Conservation (phyloP, 331 rosid species). For the Stylosanthes scabra region DNA sequence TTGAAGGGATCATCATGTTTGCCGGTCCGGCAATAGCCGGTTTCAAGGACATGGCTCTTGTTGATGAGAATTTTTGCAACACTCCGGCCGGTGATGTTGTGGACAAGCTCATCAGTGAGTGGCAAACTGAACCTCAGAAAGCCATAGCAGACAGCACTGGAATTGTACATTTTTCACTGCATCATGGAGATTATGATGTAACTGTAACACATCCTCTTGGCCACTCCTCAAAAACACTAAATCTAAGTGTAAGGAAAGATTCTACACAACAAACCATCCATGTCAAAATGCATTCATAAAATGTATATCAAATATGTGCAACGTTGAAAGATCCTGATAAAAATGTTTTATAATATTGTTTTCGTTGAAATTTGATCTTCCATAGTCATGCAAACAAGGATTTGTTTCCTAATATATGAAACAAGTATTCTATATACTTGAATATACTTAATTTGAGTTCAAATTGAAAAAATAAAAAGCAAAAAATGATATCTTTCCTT, state of each 20-base stretch:
- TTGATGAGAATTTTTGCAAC: slow-evolving; percentile 59
- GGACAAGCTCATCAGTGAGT: slow-evolving; percentile 71
- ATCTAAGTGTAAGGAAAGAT: slow-evolving; percentile 55
- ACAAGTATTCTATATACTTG: too few relatives aligned
- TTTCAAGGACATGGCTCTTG: slow-evolving; percentile 57
- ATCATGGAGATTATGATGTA: slow-evolving; percentile 79
- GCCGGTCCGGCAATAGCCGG: slow-evolving; percentile 72
- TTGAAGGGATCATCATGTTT: slow-evolving; percentile 81
- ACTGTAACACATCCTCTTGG: slow-evolving; percentile 53
- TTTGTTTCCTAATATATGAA: not conserved
- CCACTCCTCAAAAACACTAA: slow-evolving; percentile 45
- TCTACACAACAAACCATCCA: slow-evolving; percentile 40
- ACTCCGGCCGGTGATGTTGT: slow-evolving; percentile 78
- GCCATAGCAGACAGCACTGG: slow-evolving; percentile 59
- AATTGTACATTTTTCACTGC: slow-evolving; percentile 53
- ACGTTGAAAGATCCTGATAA: slow-evolving; percentile 21
- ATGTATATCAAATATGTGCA: not conserved
- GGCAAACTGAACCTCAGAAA: slow-evolving; percentile 51
- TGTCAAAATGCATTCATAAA: slow-evolving; percentile 47
- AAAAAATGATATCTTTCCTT: too few relatives aligned
- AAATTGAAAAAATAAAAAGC: too few relatives aligned
- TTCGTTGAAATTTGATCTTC: not conserved
- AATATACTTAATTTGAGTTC: too few relatives aligned
- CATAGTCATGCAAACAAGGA: not conserved
- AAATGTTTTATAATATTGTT: slow-evolving; percentile 20